Evolutionary conservation across 306 rosid species (phyloP).

Genomic region (Ziziphus jujuba): DNA sequence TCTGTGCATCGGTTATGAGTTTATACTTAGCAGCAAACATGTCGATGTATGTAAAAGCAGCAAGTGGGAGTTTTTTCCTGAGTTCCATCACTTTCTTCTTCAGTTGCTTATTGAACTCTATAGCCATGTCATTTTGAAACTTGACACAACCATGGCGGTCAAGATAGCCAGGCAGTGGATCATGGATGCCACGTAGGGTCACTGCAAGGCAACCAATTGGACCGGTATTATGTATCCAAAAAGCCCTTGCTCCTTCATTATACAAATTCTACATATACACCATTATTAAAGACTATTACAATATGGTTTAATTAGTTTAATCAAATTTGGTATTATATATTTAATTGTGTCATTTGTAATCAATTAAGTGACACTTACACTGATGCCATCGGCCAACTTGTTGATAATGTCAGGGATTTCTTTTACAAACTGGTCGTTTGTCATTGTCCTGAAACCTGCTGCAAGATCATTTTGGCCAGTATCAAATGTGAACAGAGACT

Average conservation of each 20-base stretch:
- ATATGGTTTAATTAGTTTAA: not conserved
- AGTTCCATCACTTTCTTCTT: conserved; percentile 39
- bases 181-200: conserved; percentile 28
- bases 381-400: conserved; percentile 41
- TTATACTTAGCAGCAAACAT: conserved; percentile 62
- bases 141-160: conserved; percentile 64
- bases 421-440: conserved; percentile 27
- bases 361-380: conserved; percentile 33
- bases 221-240: conserved; percentile 89
- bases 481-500: conserved; percentile 70
- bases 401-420: conserved; percentile 47
- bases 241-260: conserved; percentile 55
- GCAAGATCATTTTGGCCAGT: conserved; percentile 87
- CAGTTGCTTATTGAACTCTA: conserved; percentile 56
- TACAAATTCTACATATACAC: conserved; percentile 40
- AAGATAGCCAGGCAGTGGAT: conserved; percentile 30
- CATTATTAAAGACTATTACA: not conserved
- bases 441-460: conserved; percentile 42
- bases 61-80: conserved; percentile 45
- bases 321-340: not conserved
- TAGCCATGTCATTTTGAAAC: conserved; percentile 59
- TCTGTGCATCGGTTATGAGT: conserved; percentile 50
- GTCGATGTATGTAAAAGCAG: conserved; percentile 69
- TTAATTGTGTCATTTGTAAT: not conserved
- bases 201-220: conserved; percentile 76